These are phyloP conservation scores for Sutorius australiensis DNA, from an alignment of 768 basidiomycete species.

Conservation along the genomic window DNA sequence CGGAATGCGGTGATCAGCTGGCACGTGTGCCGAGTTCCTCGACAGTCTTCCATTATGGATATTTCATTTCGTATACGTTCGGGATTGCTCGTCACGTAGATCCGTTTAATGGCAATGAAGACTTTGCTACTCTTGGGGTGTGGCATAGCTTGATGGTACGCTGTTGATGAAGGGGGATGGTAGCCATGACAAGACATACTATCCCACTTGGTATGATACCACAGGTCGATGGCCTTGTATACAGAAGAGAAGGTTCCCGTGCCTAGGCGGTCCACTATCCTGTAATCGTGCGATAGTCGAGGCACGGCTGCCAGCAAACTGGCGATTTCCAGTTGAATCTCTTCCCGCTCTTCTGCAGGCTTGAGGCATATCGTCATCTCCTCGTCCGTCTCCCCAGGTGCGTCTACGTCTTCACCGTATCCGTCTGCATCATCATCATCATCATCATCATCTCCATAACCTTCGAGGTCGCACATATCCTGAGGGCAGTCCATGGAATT, in stretches of 20 bases:
- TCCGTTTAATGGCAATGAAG: conserved; percentile 93
- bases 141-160: conserved; percentile 55
- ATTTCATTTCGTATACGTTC: conserved; percentile 92
- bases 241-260: conserved; percentile 99
- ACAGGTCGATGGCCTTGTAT: conserved; percentile 91
- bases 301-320: conserved; percentile 68
- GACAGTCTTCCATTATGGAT: conserved; percentile 78
- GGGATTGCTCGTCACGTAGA: conserved; percentile 94
- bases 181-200: conserved; percentile 69
- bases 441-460: conserved; percentile 34
- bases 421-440: conserved; percentile 15
- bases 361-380: conserved; percentile 56
- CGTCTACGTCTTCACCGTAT: conserved; percentile 30
- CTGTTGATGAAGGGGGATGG: conserved; percentile 60
- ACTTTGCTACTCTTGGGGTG: conserved; percentile 47
- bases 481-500: conserved; percentile 37
- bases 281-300: conserved; percentile 63
- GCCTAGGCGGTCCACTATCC: conserved; percentile 84
- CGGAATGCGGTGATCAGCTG: conserved; percentile 95
- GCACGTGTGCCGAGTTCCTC: conserved; percentile 82
- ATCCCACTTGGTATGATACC: conserved; percentile 72
- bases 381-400: conserved; percentile 52
- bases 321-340: conserved; percentile 73
- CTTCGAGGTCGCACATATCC: conserved; percentile 34
- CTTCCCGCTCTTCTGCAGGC: conserved; percentile 61